Percentiles rank a stretch among this genome's conserved stretches.
phyloP scores from a whole-genome alignment of 805 yeast species.

The Cyberlindnera maritima region DNA sequence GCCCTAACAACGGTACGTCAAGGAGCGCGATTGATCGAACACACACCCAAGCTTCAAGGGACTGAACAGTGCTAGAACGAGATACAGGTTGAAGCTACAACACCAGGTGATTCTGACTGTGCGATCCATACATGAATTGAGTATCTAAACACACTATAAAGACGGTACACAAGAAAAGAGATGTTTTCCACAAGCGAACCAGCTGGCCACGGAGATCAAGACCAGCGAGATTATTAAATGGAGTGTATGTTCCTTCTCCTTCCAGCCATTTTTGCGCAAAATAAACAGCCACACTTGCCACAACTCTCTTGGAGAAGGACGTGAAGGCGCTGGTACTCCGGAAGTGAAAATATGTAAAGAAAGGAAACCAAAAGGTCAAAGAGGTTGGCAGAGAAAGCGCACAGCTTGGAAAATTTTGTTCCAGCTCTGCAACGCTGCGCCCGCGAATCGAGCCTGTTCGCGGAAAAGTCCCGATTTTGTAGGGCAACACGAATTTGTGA shows the following conservation, averaged over 20 bases:
- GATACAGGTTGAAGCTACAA: background rate
- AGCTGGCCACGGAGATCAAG: slow-evolving; percentile 16
- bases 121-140: background rate
- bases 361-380: slow-evolving; percentile 5
- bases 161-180: background rate
- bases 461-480: background rate
- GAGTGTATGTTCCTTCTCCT: slow-evolving; percentile 24
- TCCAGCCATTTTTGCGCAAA: slow-evolving; percentile 31
- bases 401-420: background rate
- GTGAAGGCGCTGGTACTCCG: slow-evolving; percentile 32
- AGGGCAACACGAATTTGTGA: background rate
- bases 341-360: slow-evolving; percentile 28
- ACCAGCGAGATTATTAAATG: slow-evolving; percentile 28
- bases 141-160: background rate
- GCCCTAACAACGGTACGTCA: too few species aligned
- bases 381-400: background rate
- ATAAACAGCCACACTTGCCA: slow-evolving; percentile 16
- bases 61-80: background rate
- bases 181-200: slow-evolving; percentile 33
- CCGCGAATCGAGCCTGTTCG: background rate
- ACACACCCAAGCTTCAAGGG: too few species aligned
- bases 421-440: background rate
- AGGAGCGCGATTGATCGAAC: too few species aligned
- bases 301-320: slow-evolving; percentile 12
- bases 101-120: background rate